phyloP scores from a whole-genome alignment of 2,329 filamentous ascomycete genomes.

The Apiospora kogelbergensis region DNA sequence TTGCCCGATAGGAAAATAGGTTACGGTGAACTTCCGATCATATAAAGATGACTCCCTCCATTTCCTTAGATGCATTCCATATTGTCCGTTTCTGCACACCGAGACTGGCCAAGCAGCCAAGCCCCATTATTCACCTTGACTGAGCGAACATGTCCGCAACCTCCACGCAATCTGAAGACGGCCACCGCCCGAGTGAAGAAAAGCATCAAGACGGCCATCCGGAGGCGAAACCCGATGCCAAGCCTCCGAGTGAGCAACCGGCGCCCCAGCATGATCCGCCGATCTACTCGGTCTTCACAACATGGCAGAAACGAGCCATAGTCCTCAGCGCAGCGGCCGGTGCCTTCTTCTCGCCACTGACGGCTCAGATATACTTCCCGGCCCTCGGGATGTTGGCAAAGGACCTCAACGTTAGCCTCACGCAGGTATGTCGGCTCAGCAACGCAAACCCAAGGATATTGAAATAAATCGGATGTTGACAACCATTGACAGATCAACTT shows the following conservation, averaged over 20 bases:
- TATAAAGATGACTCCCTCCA: background rate
- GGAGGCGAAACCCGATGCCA: slow-evolving; percentile 1
- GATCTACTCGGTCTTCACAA: slow-evolving; percentile 24
- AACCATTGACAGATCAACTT: slow-evolving; percentile 31
- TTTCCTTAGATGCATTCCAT: background rate
- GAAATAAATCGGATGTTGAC: background rate
- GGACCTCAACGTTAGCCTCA: slow-evolving; percentile 37
- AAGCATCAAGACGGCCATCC: background rate
- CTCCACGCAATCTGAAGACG: background rate
- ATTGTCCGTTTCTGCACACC: background rate
- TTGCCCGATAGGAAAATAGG: background rate
- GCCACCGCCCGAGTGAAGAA: background rate
- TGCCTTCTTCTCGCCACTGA: slow-evolving; percentile 34
- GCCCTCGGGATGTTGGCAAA: slow-evolving; percentile 40
- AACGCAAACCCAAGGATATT: no score
- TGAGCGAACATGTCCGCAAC: background rate
- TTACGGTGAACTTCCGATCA: background rate
- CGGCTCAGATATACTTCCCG: slow-evolving; percentile 44
- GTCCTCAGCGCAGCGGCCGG: slow-evolving; percentile 28
- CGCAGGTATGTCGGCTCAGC: slow-evolving; percentile 2
- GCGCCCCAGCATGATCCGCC: background rate
- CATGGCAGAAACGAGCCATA: slow-evolving; percentile 29
- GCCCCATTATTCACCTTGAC: background rate
- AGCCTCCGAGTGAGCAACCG: slow-evolving; percentile 12
- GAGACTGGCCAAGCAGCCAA: background rate